phyloP scores from a whole-genome alignment of 2,329 filamentous ascomycete genomes.

The Colletotrichum horii region DNA sequence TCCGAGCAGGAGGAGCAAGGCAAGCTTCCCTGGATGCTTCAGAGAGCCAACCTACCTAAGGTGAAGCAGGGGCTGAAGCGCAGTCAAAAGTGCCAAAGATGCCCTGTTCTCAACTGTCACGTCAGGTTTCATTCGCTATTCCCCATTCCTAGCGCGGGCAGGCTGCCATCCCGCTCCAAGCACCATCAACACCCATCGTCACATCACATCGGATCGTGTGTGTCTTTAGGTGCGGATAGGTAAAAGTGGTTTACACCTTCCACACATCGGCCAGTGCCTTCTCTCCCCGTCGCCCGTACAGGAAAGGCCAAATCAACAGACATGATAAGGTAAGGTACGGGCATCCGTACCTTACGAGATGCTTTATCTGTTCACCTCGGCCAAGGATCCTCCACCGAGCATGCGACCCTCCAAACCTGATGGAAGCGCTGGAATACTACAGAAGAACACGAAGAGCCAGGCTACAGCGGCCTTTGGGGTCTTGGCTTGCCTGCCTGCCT shows the following conservation, averaged over 20 bases:
- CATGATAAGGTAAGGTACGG: slow-evolving; percentile 2
- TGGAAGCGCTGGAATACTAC: slow-evolving; percentile 8
- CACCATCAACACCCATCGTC: background rate
- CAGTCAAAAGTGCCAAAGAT: background rate
- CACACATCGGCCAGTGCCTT: background rate
- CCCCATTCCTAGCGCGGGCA: background rate
- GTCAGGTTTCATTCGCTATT: background rate
- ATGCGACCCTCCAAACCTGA: background rate
- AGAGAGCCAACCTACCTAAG: background rate
- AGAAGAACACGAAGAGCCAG: background rate
- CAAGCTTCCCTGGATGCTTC: background rate
- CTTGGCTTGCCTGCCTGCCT: background rate
- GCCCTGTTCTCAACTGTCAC: background rate
- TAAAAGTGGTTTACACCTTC: background rate
- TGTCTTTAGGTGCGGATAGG: background rate
- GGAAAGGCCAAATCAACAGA: background rate
- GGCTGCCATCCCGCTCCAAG: background rate
- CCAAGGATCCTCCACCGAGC: background rate
- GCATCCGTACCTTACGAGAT: background rate
- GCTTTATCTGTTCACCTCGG: background rate
- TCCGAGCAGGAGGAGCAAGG: background rate
- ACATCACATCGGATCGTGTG: background rate
- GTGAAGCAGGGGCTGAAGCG: background rate
- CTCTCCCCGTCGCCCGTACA: background rate
- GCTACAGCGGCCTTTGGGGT: background rate